Evolutionary conservation across 108 stramenopile species (phyloP).

Genomic region (Pseudonitzschia delicatissima): DNA sequence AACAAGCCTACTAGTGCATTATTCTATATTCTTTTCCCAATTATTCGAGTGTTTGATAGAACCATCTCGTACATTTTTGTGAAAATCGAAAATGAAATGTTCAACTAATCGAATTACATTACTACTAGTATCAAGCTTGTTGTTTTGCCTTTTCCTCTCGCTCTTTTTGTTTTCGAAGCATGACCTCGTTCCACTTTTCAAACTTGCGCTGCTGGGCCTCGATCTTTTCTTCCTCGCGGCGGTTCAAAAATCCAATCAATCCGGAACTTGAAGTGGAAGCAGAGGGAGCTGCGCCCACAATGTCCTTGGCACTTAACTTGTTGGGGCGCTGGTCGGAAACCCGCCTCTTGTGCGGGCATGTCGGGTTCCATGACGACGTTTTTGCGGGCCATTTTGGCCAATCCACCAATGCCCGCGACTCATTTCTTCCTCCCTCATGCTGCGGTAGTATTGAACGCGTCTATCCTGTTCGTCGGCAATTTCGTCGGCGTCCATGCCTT

Average conservation of each 20-base stretch:
- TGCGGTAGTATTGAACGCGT: conserved; percentile 52
- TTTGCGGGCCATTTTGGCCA: conserved; percentile 43
- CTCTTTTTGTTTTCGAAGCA: conserved; percentile 82
- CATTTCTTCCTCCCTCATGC: conserved; percentile 38
- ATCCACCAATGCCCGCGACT: conserved; percentile 66
- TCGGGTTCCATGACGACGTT: conserved; percentile 62
- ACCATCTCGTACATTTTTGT: too few species aligned
- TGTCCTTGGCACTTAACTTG: conserved; percentile 82
- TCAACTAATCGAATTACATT: too few species aligned
- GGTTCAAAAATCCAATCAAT: conserved; percentile 75
- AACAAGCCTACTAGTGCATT: too few species aligned
- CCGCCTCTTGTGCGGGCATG: conserved; percentile 39
- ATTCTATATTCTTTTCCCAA: too few species aligned
- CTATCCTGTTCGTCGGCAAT: conserved; percentile 86
- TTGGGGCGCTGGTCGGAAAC: conserved; percentile 21
- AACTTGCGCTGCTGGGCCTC: conserved; percentile 79
- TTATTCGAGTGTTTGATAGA: too few species aligned
- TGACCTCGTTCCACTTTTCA: conserved; percentile 89
- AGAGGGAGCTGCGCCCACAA: conserved; percentile 74
- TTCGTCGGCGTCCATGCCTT: conserved; percentile 84
- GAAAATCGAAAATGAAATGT: too few species aligned
- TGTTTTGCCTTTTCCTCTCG: not conserved
- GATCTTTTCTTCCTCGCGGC: conserved; percentile 76
- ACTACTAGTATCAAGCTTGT: too few species aligned
- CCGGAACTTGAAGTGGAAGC: conserved; percentile 24